Evolutionary conservation across 257 asterid genomes (phyloP), one percentile per base, ranked within the genome.

Genomic region (Plantago major): DNA sequence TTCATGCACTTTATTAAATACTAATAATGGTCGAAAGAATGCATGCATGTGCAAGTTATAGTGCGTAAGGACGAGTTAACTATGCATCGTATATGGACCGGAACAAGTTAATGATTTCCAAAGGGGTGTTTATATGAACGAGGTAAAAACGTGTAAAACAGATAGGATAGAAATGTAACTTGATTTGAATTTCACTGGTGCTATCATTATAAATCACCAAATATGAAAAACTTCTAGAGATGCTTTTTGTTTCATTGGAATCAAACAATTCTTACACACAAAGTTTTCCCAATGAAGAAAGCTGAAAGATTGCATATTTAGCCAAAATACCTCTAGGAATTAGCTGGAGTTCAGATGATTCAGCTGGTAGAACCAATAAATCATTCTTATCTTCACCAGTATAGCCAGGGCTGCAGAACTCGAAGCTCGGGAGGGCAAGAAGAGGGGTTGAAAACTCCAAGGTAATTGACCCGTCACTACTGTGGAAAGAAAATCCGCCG

Each of bases 371-470:
- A 71, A 71, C 69, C 76, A 78, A 64, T 48, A 70, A 60, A 71
- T 55, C 70, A 28, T 42, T 75, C 48, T 62, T 80, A 65, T 64
- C 78, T 59, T 60, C 86, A 60, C 68, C 71, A 28, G 42, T 73
- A 58, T 58, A 38, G 40, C 67, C 63, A 3, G 76, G 45, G 72
- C 77, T 58, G 70, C 76, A 77, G 79, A 88, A 85, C 26, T 88
- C 77, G 72, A 88, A 85, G 75, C 96, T 88, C 13, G 88, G 81
- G 45, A 88, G 60, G 13, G 95, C 70, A 45, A 72, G 42, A 14
- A 82, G 45, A 4, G 86, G 76, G 11, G 82, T 61, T 15, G 87
- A 67, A 71, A 71, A 63, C 62, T 79, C 83, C 42, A 64, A 18
- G 7, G 84, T 58, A 58, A 46, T 61, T 51, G 83, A 71, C 55